phyloP scores from a whole-genome alignment of 2,329 filamentous ascomycete genomes.

The Epichloe hybrida region DNA sequence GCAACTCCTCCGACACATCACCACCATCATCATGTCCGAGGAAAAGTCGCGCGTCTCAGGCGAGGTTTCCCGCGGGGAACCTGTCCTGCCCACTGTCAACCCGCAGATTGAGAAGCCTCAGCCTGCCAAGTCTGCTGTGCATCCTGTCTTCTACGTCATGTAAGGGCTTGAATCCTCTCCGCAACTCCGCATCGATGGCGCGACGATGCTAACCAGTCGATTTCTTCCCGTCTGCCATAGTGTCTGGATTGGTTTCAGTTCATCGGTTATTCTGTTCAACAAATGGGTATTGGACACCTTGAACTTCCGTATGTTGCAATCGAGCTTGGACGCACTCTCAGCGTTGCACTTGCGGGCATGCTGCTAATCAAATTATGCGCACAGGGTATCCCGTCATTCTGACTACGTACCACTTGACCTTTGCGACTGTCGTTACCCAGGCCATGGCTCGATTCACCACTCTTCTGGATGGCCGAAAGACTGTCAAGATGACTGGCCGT shows the following conservation, averaged over 20 bases:
- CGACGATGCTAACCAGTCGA: not conserved
- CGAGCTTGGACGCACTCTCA: not conserved
- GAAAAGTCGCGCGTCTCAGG: slow-evolving; percentile 78
- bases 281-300: slow-evolving; percentile 89
- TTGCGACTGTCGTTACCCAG: slow-evolving; percentile 91
- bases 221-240: slow-evolving; percentile 33
- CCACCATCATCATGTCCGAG: slow-evolving; percentile 30
- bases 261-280: slow-evolving; percentile 96
- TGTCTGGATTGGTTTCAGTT: slow-evolving; percentile 84
- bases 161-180: slow-evolving; percentile 23
- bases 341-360: not conserved
- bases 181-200: not conserved
- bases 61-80: slow-evolving; percentile 51
- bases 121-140: slow-evolving; percentile 50
- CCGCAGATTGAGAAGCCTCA: slow-evolving; percentile 59
- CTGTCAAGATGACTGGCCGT: slow-evolving; percentile 90
- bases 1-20: slow-evolving; percentile 11
- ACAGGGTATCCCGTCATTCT: slow-evolving; percentile 64
- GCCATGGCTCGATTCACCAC: slow-evolving; percentile 79
- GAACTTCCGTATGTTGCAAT: slow-evolving; percentile 46
- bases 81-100: slow-evolving; percentile 71
- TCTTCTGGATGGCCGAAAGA: slow-evolving; percentile 85
- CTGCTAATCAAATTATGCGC: not conserved
- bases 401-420: slow-evolving; percentile 89
- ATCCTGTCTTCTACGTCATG: slow-evolving; percentile 77